Evolutionary conservation across 2,329 filamentous ascomycete species (phyloP).

Genomic region (Balansia obtecta): DNA sequence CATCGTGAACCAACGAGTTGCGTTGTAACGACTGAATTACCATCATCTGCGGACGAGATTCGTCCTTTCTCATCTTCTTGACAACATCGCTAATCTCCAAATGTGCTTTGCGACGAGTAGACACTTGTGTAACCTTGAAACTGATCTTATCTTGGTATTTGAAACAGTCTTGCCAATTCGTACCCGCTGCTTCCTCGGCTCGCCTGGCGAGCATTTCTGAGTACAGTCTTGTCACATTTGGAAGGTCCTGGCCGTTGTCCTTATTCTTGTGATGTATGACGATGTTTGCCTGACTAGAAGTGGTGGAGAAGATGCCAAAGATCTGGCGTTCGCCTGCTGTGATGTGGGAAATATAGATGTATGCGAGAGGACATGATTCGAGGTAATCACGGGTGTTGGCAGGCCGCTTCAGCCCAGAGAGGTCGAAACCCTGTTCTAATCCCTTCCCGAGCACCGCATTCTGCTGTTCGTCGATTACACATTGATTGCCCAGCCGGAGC

Average conservation of each 20-base stretch:
- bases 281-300: conserved; percentile 67
- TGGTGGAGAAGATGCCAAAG: conserved; percentile 85
- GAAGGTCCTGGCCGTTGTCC: conserved; percentile 68
- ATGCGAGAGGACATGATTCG: conserved; percentile 59
- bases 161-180: conserved; percentile 69
- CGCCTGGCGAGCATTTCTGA: conserved; percentile 58
- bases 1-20: conserved; percentile 68
- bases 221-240: conserved; percentile 85
- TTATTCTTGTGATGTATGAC: conserved; percentile 75
- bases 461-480: conserved; percentile 85
- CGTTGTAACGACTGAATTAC: conserved; percentile 85
- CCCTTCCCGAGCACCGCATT: conserved; percentile 85
- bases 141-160: conserved; percentile 75
- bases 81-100: conserved; percentile 79
- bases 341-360: conserved; percentile 89
- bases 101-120: conserved; percentile 77
- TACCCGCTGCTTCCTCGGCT: conserved; percentile 51
- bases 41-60: conserved; percentile 66
- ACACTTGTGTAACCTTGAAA: conserved; percentile 81
- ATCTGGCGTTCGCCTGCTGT: conserved; percentile 82
- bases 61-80: conserved; percentile 83
- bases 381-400: conserved; percentile 60
- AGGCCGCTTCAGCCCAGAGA: conserved; percentile 60
- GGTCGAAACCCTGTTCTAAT: conserved; percentile 85
- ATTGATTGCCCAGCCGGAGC: conserved; percentile 78